Base-by-base conservation (phyloP, 1,284 basidiomycete species). In the Taiwanofungus camphoratus region DNA sequence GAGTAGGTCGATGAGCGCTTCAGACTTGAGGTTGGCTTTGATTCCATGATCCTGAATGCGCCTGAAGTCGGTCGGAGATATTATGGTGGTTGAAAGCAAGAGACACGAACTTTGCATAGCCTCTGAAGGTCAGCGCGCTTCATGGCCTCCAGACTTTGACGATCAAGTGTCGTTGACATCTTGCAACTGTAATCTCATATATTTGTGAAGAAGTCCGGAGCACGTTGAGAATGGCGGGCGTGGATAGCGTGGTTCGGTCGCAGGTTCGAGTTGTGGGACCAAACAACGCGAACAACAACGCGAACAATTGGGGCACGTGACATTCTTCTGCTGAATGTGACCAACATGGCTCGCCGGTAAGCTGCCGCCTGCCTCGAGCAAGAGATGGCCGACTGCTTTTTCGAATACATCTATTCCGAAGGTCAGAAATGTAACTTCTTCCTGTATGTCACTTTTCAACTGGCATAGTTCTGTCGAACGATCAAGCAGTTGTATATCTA, bases 1-100 rank as follows among this genome's bases (percentile, higher is more conserved):
- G 12, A 87, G 66, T n/a, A 84, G 67, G 55, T 87, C 79, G 55
- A 88, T 85, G 49, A 88, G 66, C 35, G 77, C 77, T 53, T 86
- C 83, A 19, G 82, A 76, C 66, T 85, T 88, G 58, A 87, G 73
- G 61, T 87, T 87, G 38, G 86, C 84, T 61, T 75, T 82, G 48
- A 88, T 76, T 45, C 84, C 84, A 59, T 81, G 78, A 51, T 86
- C 82, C 84, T 87, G 45, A 37, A 39, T 44, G 52, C 39, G 57
- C 52, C 61, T 44, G 46, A 46, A 18, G 49, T 44, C 29, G 33
- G 39, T 19, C 13, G 39, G 18, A 26, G 36, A 33, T 16, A 33
- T 9, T 21, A 31, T 18, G 22, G 29, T 18, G 11, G 27, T 41
- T 31, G 34, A 42, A 30, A 26, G 23, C 30, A 29, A 39, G 27